Conservation (phyloP, 108 stramenopile genomes). For the Discostella pseudostelligera region DNA sequence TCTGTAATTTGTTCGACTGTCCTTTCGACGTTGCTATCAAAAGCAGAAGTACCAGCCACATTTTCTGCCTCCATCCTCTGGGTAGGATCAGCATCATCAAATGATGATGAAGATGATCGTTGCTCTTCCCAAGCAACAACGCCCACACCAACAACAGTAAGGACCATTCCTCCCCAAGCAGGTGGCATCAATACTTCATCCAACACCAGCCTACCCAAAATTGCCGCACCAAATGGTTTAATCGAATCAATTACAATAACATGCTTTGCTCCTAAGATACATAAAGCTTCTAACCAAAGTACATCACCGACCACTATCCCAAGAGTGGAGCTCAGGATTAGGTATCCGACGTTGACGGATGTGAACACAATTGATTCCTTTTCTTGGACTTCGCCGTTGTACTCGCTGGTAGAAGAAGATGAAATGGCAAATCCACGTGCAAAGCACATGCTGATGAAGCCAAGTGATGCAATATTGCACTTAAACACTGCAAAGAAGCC, state of each 20-base stretch:
- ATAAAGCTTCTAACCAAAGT: constrained; percentile 77
- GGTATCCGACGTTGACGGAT: constrained; percentile 41
- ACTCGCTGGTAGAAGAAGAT: background rate
- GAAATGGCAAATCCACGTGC: constrained; percentile 22
- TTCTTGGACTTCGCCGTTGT: background rate
- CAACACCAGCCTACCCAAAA: constrained; percentile 69
- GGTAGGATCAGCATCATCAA: no score
- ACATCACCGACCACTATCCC: constrained; percentile 85
- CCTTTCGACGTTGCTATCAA: no score
- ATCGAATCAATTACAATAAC: constrained; percentile 81
- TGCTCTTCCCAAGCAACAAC: constrained; percentile 65
- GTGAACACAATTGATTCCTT: constrained; percentile 20
- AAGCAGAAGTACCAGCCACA: no score
- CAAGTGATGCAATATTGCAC: constrained; percentile 72
- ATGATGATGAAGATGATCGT: background rate
- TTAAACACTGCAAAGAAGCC: constrained; percentile 52
- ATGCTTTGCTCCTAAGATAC: constrained; percentile 73
- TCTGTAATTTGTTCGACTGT: no score
- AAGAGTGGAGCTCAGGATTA: constrained; percentile 71
- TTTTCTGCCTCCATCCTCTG: no score
- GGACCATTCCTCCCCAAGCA: constrained; percentile 57
- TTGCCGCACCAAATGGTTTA: constrained; percentile 82
- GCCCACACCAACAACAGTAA: constrained; percentile 67
- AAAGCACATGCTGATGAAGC: constrained; percentile 51
- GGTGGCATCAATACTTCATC: constrained; percentile 48